Conservation (phyloP, 768 basidiomycete genomes). For the Imleria badia region DNA sequence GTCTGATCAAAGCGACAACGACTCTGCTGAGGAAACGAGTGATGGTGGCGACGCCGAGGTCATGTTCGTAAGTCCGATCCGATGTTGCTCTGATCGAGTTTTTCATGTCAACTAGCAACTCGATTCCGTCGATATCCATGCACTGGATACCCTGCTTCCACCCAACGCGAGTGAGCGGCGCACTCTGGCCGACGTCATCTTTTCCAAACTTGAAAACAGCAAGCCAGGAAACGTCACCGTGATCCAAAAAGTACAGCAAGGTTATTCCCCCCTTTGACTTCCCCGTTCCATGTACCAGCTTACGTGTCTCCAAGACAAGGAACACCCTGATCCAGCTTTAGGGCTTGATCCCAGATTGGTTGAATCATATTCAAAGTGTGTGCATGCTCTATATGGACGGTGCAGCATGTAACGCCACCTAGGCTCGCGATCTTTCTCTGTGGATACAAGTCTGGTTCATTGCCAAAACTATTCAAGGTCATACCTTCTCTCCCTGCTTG, state of each 20-base stretch:
- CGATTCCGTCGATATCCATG: constrained; percentile 84
- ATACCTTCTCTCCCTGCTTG: constrained; percentile 94
- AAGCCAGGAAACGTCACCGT: constrained; percentile 53
- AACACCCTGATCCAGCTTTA: constrained; percentile 74
- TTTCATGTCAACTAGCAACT: constrained; percentile 59
- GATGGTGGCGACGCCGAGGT: constrained; percentile 49
- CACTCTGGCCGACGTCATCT: constrained; percentile 96
- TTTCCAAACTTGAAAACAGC: constrained; percentile 80
- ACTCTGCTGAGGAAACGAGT: constrained; percentile 14
- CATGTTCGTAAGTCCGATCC: constrained; percentile 49
- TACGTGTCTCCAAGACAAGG: constrained; percentile 37
- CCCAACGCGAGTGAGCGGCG: constrained; percentile 70
- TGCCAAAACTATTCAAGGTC: constrained; percentile 98
- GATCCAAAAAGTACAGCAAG: constrained; percentile 62
- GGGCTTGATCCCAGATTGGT: constrained; percentile 92
- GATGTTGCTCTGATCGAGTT: constrained; percentile 1
- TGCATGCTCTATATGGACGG: constrained; percentile 6
- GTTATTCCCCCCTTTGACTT: constrained; percentile 28
- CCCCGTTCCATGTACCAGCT: not conserved
- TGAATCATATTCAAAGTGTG: constrained; percentile 90
- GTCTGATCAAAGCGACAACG: constrained; percentile 58
- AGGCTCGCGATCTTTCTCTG: constrained; percentile 86
- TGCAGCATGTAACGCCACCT: constrained; percentile 9
- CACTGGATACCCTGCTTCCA: constrained; percentile 80
- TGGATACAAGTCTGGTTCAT: constrained; percentile 88